A percentile compares a stretch with the other conserved stretches of the same genome.
phyloP scores from a whole-genome alignment of 306 rosid species.

The Senna siamea region DNA sequence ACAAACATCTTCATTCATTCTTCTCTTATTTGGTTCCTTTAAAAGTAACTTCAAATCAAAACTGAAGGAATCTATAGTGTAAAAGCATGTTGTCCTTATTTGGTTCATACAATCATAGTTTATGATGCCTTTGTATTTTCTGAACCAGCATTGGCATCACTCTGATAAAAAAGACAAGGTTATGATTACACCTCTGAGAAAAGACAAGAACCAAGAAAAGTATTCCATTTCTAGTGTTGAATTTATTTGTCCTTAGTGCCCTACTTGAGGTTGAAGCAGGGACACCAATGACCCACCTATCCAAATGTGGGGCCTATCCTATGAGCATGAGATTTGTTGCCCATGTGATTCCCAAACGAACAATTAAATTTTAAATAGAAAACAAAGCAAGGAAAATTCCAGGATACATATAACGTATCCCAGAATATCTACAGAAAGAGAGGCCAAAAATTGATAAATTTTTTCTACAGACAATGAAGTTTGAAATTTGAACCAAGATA shows the following conservation, averaged over 20 bases:
- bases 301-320: neutral
- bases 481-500: neutral
- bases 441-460: too few species aligned
- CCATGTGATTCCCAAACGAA: conserved; percentile 7
- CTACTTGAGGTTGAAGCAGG: neutral
- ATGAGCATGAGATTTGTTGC: neutral
- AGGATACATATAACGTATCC: too few species aligned
- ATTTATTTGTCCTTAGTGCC: conserved; percentile 1
- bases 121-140: neutral
- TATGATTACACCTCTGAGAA: conserved; percentile 23
- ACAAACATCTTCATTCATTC: neutral
- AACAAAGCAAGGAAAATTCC: neutral
- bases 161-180: conserved; percentile 1
- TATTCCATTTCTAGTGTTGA: neutral
- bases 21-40: neutral
- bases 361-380: neutral
- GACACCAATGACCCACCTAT: neutral
- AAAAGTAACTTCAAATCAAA: neutral
- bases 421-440: too few species aligned
- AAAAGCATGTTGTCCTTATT: neutral
- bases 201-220: conserved; percentile 30
- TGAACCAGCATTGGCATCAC: neutral
- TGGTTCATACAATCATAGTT: neutral
- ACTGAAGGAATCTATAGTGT: neutral
- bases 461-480: neutral